phyloP scores from a whole-genome alignment of 352 stramenopile species.

The Pythium guiyangense region DNA sequence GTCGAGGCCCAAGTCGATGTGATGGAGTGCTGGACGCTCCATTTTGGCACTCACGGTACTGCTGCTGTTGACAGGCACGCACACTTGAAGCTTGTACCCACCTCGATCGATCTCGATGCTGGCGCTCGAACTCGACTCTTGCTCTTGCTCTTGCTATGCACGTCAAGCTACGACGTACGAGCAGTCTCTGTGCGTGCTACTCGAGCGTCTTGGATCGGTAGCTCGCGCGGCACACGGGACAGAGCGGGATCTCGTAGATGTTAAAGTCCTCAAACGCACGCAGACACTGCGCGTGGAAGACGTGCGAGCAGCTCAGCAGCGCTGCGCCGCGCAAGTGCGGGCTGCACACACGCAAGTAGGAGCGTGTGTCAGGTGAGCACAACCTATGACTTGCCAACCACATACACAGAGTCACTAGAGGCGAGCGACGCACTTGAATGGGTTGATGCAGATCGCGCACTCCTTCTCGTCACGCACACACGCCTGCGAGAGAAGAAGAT shows the following conservation, averaged over 20 bases:
- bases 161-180: too few species aligned
- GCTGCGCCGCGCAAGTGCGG: slow-evolving; percentile 26
- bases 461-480: slow-evolving; percentile 43
- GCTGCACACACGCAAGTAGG: too few species aligned
- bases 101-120: too few species aligned
- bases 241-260: slow-evolving; percentile 78
- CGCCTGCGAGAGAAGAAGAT: too few species aligned
- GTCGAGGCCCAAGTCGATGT: background rate
- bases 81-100: too few species aligned
- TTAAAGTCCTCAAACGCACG: slow-evolving; percentile 82
- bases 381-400: too few species aligned
- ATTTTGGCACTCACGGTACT: background rate
- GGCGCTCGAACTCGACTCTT: too few species aligned
- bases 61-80: too few species aligned
- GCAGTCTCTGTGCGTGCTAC: too few species aligned
- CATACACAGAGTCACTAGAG: too few species aligned
- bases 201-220: slow-evolving; percentile 19
- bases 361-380: background rate
- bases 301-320: slow-evolving; percentile 77
- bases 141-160: too few species aligned
- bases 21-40: background rate
- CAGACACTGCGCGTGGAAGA: slow-evolving; percentile 72
- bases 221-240: slow-evolving; percentile 60
- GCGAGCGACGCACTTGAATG: slow-evolving; percentile 37
- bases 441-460: slow-evolving; percentile 82